Percentiles rank a stretch among this genome's conserved stretches.
phyloP scores from a whole-genome alignment of 768 basidiomycete genomes.

The Auricularia cornea region DNA sequence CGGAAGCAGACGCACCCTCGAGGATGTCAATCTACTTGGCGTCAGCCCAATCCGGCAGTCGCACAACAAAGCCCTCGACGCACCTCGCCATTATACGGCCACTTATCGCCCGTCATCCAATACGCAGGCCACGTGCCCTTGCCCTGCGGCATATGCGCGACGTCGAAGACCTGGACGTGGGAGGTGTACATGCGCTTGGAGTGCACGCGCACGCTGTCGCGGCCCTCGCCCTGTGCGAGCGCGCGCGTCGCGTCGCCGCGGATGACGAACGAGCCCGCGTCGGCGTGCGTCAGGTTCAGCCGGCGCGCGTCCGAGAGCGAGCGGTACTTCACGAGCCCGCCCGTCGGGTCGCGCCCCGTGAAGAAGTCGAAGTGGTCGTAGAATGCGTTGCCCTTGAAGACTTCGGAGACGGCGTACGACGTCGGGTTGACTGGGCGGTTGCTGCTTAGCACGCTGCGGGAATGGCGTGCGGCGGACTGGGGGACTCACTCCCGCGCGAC shows the following conservation, averaged over 20 bases:
- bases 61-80: no score
- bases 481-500: no score
- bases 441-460: no score
- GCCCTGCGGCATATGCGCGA: slow-evolving; percentile 29
- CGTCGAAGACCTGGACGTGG: slow-evolving; percentile 38
- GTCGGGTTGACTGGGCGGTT: neutral
- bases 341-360: neutral
- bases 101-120: neutral
- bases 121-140: slow-evolving; percentile 41
- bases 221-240: slow-evolving; percentile 42
- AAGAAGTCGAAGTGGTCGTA: neutral
- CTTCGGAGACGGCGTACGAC: neutral
- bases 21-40: neutral
- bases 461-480: no score
- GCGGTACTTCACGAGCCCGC: neutral
- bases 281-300: slow-evolving; percentile 48
- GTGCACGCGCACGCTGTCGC: slow-evolving; percentile 49
- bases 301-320: neutral
- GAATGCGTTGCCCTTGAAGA: neutral
- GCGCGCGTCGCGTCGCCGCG: slow-evolving; percentile 45
- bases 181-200: slow-evolving; percentile 46
- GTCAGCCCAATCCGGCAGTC: no score
- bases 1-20: neutral
- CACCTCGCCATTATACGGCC: neutral
- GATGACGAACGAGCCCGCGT: slow-evolving; percentile 43